Conservation (phyloP, 305 asterid species). For the Fraxinus albicans region DNA sequence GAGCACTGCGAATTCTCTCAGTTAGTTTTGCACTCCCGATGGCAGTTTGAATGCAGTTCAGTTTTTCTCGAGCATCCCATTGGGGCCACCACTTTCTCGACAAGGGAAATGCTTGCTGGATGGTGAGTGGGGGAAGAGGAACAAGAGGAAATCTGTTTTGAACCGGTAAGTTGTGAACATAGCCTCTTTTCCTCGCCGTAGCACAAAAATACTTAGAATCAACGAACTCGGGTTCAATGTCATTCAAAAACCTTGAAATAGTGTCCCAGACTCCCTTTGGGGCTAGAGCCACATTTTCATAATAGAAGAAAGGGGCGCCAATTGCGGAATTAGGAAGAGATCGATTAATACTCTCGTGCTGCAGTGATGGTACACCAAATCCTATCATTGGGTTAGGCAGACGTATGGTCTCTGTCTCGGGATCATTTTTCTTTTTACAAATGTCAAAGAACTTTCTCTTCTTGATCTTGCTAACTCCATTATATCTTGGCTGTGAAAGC, state of each 20-base stretch:
- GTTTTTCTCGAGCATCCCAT: slow-evolving; percentile 74
- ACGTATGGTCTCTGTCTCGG: slow-evolving; percentile 48
- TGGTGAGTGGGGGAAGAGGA: slow-evolving; percentile 44
- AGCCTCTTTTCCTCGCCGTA: slow-evolving; percentile 83
- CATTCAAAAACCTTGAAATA: slow-evolving; percentile 61
- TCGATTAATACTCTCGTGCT: slow-evolving; percentile 33
- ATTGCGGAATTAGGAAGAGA: slow-evolving; percentile 53
- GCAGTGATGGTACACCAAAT: slow-evolving; percentile 60
- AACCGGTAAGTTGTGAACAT: slow-evolving; percentile 75
- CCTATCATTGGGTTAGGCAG: slow-evolving; percentile 92
- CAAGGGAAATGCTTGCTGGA: slow-evolving; percentile 56
- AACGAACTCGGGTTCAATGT: slow-evolving; percentile 74
- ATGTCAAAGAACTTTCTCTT: slow-evolving; percentile 53
- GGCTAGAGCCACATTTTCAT: slow-evolving; percentile 89
- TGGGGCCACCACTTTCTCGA: slow-evolving; percentile 89
- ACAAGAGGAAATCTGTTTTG: slow-evolving; percentile 66
- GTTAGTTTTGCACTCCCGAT: slow-evolving; percentile 78
- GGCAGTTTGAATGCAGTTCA: slow-evolving; percentile 85
- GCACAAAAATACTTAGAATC: slow-evolving; percentile 87
- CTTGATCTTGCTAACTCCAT: slow-evolving; percentile 42
- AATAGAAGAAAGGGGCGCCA: slow-evolving; percentile 85
- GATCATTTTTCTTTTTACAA: slow-evolving; percentile 34
- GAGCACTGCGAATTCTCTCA: slow-evolving; percentile 63
- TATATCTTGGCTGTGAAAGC: slow-evolving; percentile 45
- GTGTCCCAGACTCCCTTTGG: slow-evolving; percentile 97